A percentile compares a stretch with the other conserved stretches of the same genome.
These are phyloP conservation scores for Coemansia sp. DNA, from an alignment of 192 early-diverging fungal species.

Conservation along the genomic window DNA sequence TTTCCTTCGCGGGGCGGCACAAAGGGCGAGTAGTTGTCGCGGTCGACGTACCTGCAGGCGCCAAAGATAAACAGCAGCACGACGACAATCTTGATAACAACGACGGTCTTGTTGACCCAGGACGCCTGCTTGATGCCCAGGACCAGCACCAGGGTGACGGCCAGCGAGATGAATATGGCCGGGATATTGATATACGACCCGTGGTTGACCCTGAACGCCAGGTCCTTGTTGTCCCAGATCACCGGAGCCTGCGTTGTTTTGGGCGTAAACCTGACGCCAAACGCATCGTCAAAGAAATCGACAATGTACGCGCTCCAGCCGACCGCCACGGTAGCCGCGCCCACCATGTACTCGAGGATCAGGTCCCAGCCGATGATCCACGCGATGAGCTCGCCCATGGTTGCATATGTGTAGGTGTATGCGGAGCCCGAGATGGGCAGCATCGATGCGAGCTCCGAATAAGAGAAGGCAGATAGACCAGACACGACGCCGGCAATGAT, in stretches of 20 bases:
- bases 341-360: constrained; percentile 83
- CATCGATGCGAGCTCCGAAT: constrained; percentile 84
- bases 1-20: constrained; percentile 62
- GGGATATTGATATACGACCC: constrained; percentile 71
- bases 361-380: constrained; percentile 94
- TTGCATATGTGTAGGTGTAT: constrained; percentile 83
- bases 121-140: constrained; percentile 74
- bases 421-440: constrained; percentile 84
- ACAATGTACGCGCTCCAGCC: constrained; percentile 84
- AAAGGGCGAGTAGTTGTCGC: constrained; percentile 73
- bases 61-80: constrained; percentile 80
- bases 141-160: constrained; percentile 64
- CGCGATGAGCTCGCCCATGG: constrained; percentile 80
- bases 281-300: constrained; percentile 63
- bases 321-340: constrained; percentile 75
- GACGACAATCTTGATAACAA: constrained; percentile 69
- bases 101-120: constrained; percentile 68
- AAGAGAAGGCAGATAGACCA: constrained; percentile 75
- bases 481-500: constrained; percentile 72
- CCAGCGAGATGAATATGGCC: constrained; percentile 63
- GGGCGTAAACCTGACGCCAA: constrained; percentile 49
- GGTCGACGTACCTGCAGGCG: constrained; percentile 64
- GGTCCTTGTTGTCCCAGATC: constrained; percentile 56
- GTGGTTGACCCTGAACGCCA: constrained; percentile 32
- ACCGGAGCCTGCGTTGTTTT: constrained; percentile 70